phyloP scores from a whole-genome alignment of 176 grass and related monocot genomes.

The Tillandsia fasciculata region DNA sequence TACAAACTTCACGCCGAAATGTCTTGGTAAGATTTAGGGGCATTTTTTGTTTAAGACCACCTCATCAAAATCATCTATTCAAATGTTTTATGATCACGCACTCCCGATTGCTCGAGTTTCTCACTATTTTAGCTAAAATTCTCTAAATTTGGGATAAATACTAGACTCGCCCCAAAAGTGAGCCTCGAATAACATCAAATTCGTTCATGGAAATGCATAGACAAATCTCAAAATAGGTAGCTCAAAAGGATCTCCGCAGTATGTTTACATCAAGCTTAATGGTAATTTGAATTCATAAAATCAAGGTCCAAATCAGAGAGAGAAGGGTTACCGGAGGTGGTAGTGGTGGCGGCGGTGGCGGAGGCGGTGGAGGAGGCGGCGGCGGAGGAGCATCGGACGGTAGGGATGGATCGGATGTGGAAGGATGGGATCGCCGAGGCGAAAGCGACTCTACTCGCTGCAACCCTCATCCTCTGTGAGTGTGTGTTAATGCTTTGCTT shows the following conservation, averaged over 20 bases:
- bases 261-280: not conserved
- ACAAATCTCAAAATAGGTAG: not conserved
- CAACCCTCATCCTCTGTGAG: slow-evolving; percentile 28
- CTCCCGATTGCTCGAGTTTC: too few relatives aligned
- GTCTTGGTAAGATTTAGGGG: too few relatives aligned
- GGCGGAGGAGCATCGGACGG: slow-evolving; percentile 32
- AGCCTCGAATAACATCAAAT: too few relatives aligned
- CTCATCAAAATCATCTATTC: too few relatives aligned
- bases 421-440: slow-evolving; percentile 31
- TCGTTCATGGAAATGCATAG: too few relatives aligned
- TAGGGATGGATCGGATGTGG: slow-evolving; percentile 7
- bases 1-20: too few relatives aligned
- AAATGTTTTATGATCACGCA: too few relatives aligned
- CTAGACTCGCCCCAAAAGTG: too few relatives aligned
- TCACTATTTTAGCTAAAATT: too few relatives aligned
- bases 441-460: slow-evolving; percentile 29
- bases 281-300: not conserved
- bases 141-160: too few relatives aligned
- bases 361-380: slow-evolving; percentile 15
- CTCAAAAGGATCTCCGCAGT: not conserved
- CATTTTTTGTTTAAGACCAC: too few relatives aligned
- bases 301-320: not conserved
- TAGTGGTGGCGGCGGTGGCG: slow-evolving; percentile 12
- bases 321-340: slow-evolving; percentile 32
- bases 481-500: not conserved